phyloP scores from a whole-genome alignment of 2,329 filamentous ascomycete species.

The Colletotrichum caudatum region DNA sequence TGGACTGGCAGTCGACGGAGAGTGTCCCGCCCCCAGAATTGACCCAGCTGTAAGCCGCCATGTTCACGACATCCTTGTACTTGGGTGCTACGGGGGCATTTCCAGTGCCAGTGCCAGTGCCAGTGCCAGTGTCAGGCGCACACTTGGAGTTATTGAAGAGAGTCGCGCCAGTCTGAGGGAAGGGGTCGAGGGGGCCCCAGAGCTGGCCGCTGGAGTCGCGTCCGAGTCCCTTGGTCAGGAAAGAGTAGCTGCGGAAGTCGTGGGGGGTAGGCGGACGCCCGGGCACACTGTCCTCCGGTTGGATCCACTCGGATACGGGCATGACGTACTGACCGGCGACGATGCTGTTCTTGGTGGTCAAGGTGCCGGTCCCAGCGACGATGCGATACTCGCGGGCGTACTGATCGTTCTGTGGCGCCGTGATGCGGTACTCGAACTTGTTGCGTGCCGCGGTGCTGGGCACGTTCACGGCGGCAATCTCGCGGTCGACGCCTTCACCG shows the following conservation, averaged over 20 bases:
- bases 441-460: conserved; percentile 50
- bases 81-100: not conserved
- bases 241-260: conserved; percentile 52
- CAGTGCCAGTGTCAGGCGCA: not conserved
- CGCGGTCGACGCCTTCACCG: conserved; percentile 51
- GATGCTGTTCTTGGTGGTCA: conserved; percentile 53
- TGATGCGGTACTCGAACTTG: conserved; percentile 54
- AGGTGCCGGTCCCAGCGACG: conserved; percentile 49
- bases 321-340: conserved; percentile 56
- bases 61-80: conserved; percentile 35
- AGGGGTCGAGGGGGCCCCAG: conserved; percentile 55
- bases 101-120: conserved; percentile 10
- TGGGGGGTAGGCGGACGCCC: conserved; percentile 49
- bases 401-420: conserved; percentile 46
- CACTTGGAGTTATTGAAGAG: conserved; percentile 40
- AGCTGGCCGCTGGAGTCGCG: conserved; percentile 46
- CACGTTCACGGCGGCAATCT: conserved; percentile 50
- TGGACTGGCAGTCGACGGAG: conserved; percentile 37
- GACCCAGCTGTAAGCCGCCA: conserved; percentile 39
- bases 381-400: conserved; percentile 58
- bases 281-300: conserved; percentile 55
- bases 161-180: conserved; percentile 42
- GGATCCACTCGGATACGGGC: conserved; percentile 58
- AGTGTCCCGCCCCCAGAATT: conserved; percentile 42
- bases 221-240: conserved; percentile 48